Percentiles rank a stretch among this genome's conserved stretches.
These are phyloP conservation scores for Vaccinium darrowii DNA, from an alignment of 148 eudicot species.

Conservation along the genomic window DNA sequence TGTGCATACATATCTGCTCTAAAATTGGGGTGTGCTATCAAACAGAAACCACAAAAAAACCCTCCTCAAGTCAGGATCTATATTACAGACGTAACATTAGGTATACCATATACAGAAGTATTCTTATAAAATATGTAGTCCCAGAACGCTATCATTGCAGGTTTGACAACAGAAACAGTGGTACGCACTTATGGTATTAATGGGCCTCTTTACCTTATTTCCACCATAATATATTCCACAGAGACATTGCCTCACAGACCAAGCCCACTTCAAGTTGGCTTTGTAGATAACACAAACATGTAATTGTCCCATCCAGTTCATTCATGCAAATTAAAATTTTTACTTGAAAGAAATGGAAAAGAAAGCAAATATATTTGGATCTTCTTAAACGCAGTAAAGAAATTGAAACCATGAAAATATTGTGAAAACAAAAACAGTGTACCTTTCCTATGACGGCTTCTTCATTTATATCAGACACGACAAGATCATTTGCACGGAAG, in stretches of 20 bases:
- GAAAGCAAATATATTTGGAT: background rate
- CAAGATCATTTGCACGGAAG: conserved; percentile 51
- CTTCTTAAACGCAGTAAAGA: background rate
- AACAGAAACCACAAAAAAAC: background rate
- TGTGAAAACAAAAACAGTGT: conserved; percentile 10
- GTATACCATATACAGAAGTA: background rate
- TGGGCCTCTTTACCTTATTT: background rate
- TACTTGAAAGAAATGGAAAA: background rate
- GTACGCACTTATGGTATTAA: background rate
- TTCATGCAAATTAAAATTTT: background rate
- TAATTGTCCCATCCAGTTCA: background rate
- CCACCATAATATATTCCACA: background rate
- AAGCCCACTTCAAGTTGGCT: background rate
- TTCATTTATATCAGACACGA: conserved; percentile 44
- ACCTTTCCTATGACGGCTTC: conserved; percentile 97
- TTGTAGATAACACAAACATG: background rate
- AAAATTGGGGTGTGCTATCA: background rate
- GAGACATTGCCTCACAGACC: background rate
- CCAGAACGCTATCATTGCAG: background rate
- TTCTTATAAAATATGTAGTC: background rate
- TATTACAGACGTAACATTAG: background rate
- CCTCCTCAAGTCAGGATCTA: background rate
- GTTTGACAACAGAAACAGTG: background rate
- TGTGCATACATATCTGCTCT: background rate
- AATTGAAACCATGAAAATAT: conserved; percentile 6